Base-by-base conservation (phyloP, 441 rosid genomes). In the Raphanus hybrid region DNA sequence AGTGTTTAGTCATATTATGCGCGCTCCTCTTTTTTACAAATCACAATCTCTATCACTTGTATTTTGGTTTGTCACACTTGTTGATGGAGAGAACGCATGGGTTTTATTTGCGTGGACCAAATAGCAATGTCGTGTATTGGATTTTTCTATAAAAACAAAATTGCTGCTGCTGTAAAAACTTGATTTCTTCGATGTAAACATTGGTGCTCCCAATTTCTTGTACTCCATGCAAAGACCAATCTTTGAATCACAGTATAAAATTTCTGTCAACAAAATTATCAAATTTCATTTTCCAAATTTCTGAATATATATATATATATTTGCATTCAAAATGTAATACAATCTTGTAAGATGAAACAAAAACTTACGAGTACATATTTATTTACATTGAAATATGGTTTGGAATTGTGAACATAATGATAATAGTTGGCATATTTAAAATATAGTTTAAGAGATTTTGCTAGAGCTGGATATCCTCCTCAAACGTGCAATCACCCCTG, bases 401-500 rank as follows among this genome's bases (percentile, higher is more conserved):
- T 12, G 52, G n/a, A 23, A 2, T 37, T 26, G 43, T 27, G 16
- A 27, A 41, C 14, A 54, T 39, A 74, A 43, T 52, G 7, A 23
- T 34, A 54, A 65, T 54, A 37, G 59, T 74, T 74, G 78, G 15
- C 72, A 8, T 37, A 62, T 32, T 65, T 6, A 6, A 55, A 74
- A 15, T 14, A 39, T 43, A 57, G 5, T 59, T 75, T 27, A 8
- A 6, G 72, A 61, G 63, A 23, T 69, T 69, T 69, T 62, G 69
- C 43, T 10, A 52, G 58, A 63, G 79, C 70, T 76, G 75, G 64
- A 55, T 76, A 64, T 63, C 23, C 26, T 63, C 29, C 34, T 37
- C 64, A 62, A 59, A 52, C 79, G 71, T 61, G 62, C 69, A 64
- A 62, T 62, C 64, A 62, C 65, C 58, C 74, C 75, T 69, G 58